Base-by-base conservation (phyloP, 1,284 basidiomycete genomes). In the Fomitopsis pinicola region DNA sequence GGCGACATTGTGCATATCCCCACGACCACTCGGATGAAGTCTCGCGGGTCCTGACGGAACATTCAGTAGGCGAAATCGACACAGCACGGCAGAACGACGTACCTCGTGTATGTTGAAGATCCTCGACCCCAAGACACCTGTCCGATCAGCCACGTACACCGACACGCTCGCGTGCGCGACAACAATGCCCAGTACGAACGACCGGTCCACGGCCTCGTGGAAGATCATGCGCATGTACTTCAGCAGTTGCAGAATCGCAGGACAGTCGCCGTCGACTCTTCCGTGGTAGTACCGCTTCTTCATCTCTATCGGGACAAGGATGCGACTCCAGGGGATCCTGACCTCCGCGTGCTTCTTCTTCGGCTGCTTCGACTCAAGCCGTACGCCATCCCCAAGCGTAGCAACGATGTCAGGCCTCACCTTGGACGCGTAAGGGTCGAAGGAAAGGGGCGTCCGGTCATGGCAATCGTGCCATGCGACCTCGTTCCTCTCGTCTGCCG, bases 81-180 rank as follows among this genome's bases (percentile, higher is more conserved):
- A 19, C 9, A 40, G 3, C 1, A 17, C n/a, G 5, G 26, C 3
- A 28, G 48, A 15, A 12, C 28, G 22, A 15, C 35, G n/a, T 19
- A 53, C 50, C n/a, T 33, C 15, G 28, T 53, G 50, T 2, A 53
- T 26, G 30, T 56, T 35, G 42, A 59, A 42, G 12, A 26, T 26
- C 38, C 40, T 33, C 22, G 35, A 58, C 17, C 58, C 38, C 36
- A 59, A 33, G 2, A 56, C 50, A 28, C 58, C 58, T 19, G 58
- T 59, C 19, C 58, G 50, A 28, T 59, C 53, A 12, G 58, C 58
- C 10, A 59, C 9, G 42, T 59, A 56, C 5, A 59, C 58, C 8
- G 19, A 33, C n/a, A 59, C 15, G 5, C 7, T 56, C 50, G n/a
- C 17, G 14, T 22, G 19, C 22, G 58, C 54, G 8, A 59, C n/a